Evolutionary conservation across 805 yeast species (phyloP).

Genomic region (Suhomyces xylopsoci): DNA sequence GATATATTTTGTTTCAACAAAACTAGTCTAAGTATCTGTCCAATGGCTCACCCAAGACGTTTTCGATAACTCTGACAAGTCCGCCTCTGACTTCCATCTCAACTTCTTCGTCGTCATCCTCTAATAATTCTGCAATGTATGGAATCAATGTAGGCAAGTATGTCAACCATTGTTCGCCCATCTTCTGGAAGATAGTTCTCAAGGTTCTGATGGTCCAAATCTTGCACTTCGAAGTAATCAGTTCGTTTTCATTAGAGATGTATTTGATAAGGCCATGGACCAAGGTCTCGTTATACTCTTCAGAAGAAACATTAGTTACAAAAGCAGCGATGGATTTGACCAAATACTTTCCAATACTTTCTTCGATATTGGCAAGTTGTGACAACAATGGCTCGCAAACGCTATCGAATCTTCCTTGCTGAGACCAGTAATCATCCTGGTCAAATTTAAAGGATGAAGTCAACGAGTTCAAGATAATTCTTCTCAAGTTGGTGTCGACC

Average conservation of each 20-base stretch:
- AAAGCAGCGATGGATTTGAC: constrained; percentile 78
- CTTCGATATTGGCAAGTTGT: constrained; percentile 69
- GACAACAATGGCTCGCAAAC: constrained; percentile 59
- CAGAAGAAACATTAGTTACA: constrained; percentile 64
- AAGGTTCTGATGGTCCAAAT: constrained; percentile 80
- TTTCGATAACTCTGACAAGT: constrained; percentile 85
- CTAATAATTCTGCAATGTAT: constrained; percentile 88
- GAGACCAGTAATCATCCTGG: constrained; percentile 93
- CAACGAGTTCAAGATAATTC: constrained; percentile 70
- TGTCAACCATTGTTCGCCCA: constrained; percentile 92
- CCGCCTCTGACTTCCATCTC: constrained; percentile 90
- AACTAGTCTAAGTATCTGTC: constrained; percentile 66
- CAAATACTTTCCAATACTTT: constrained; percentile 71
- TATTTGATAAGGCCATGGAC: constrained; percentile 35
- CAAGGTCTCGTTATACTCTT: constrained; percentile 68
- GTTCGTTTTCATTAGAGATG: constrained; percentile 44
- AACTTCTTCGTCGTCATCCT: constrained; percentile 92
- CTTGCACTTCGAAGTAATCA: constrained; percentile 63
- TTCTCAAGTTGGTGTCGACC: constrained; percentile 54
- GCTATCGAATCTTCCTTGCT: constrained; percentile 76
- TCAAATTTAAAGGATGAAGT: constrained; percentile 83
- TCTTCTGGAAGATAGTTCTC: constrained; percentile 79
- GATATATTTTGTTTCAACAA: neutral
- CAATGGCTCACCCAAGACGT: constrained; percentile 90
- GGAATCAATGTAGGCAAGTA: constrained; percentile 94